phyloP scores from a whole-genome alignment of 129 eudicot species.

The Artemisia annua region DNA sequence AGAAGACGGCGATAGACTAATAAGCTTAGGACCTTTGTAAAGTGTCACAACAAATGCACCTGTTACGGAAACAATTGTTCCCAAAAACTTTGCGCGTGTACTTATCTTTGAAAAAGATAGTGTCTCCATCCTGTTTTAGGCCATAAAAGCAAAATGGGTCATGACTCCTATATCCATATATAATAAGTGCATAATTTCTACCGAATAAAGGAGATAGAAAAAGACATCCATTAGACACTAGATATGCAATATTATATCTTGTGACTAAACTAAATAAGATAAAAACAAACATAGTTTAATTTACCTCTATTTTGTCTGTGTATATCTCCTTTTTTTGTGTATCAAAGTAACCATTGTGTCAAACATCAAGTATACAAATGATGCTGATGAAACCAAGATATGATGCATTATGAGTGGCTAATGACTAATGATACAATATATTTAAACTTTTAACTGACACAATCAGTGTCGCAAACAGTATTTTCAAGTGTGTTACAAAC shows the following conservation, averaged over 20 bases:
- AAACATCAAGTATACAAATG: no score
- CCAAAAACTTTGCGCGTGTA: conserved; percentile 67
- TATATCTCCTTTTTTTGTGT: no score
- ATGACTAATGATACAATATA: no score
- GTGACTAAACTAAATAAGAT: background rate
- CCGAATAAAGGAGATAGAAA: background rate
- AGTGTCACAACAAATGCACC: conserved; percentile 87
- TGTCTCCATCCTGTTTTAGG: conserved; percentile 73
- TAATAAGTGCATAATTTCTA: background rate
- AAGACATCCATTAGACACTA: conserved; percentile 15
- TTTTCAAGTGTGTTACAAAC: conserved; percentile 27
- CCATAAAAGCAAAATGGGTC: conserved; percentile 14
- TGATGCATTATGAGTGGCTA: no score
- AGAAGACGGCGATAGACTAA: background rate
- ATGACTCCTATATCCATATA: background rate
- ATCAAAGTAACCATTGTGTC: no score
- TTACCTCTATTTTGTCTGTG: background rate
- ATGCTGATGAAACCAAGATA: no score
- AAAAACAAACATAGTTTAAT: background rate
- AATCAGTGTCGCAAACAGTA: no score
- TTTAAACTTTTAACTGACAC: no score
- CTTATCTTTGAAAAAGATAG: conserved; percentile 54
- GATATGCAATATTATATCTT: background rate
- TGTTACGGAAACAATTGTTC: conserved; percentile 71
- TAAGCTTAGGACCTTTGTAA: conserved; percentile 48